Conservation (phyloP, 2,329 filamentous ascomycete genomes). For the Colletotrichum sp. region DNA sequence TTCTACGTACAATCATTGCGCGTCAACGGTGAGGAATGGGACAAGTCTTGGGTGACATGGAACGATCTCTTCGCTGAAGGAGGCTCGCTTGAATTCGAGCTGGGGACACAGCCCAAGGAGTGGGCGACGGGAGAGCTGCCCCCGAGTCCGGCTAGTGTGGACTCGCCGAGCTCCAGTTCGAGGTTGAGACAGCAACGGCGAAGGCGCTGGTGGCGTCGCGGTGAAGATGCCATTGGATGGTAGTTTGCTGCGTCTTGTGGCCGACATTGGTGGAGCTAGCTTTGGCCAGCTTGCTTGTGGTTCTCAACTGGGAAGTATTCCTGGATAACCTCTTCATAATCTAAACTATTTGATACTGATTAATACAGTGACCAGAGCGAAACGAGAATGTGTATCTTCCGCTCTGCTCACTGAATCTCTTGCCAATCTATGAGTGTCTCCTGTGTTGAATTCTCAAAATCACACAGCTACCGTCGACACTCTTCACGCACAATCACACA, state of each 20-base stretch:
- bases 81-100: conserved; percentile 67
- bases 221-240: background rate
- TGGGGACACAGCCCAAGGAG: conserved; percentile 55
- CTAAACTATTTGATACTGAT: background rate
- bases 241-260: background rate
- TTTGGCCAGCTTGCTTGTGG: background rate
- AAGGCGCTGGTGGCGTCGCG: background rate
- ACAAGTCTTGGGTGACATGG: conserved; percentile 70
- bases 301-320: background rate
- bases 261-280: background rate
- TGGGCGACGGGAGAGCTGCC: conserved; percentile 68
- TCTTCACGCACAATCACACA: background rate
- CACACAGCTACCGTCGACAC: background rate
- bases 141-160: conserved; percentile 59
- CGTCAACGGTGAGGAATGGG: conserved; percentile 69
- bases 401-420: background rate
- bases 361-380: too few relatives aligned
- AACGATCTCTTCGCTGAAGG: conserved; percentile 69
- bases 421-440: background rate
- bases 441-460: background rate
- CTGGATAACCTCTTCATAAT: background rate
- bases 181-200: background rate
- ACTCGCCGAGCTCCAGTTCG: background rate
- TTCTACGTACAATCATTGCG: conserved; percentile 70
- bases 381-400: background rate